Percentiles rank a stretch among this genome's conserved stretches.
Conservation (phyloP, 805 yeast genomes). For the Blastobotrys muscicola region DNA sequence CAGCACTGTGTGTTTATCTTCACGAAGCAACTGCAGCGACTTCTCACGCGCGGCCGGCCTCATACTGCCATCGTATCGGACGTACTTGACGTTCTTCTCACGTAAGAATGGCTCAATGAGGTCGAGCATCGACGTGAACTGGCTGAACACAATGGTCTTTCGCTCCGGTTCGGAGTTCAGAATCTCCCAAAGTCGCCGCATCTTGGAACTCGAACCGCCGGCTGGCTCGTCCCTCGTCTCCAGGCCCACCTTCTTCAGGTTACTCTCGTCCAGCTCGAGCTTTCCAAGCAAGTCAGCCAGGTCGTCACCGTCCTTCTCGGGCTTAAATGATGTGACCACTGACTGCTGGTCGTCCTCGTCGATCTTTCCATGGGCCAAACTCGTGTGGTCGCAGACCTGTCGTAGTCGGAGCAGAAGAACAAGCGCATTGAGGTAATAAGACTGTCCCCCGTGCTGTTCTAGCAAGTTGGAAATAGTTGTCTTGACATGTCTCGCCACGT, state of each 20-base stretch:
- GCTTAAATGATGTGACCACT: slow-evolving; percentile 10
- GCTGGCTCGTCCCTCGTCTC: background rate
- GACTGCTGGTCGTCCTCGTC: slow-evolving; percentile 13
- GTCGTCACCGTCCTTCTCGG: slow-evolving; percentile 16
- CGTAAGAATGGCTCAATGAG: slow-evolving; percentile 24
- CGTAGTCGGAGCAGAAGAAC: slow-evolving; percentile 29
- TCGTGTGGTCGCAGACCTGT: slow-evolving; percentile 29
- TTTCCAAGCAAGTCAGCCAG: slow-evolving; percentile 22
- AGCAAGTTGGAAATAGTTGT: slow-evolving; percentile 2
- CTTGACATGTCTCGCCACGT: slow-evolving; percentile 16
- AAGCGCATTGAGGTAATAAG: slow-evolving; percentile 23
- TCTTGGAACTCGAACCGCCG: slow-evolving; percentile 28
- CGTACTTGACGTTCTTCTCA: slow-evolving; percentile 25
- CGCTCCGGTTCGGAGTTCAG: slow-evolving; percentile 27
- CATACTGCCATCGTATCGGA: slow-evolving; percentile 32
- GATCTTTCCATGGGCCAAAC: slow-evolving; percentile 5
- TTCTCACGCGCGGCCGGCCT: slow-evolving; percentile 23
- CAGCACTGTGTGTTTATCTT: slow-evolving; percentile 26
- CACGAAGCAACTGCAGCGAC: slow-evolving; percentile 24
- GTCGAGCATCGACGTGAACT: slow-evolving; percentile 31
- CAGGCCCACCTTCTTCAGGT: background rate
- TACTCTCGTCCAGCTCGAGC: slow-evolving; percentile 11
- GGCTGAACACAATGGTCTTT: slow-evolving; percentile 39
- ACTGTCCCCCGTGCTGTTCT: slow-evolving; percentile 31
- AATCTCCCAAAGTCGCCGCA: slow-evolving; percentile 27